Evolutionary conservation across 2,329 filamentous ascomycete species (phyloP), one percentile per base, ranked within the genome.

Genomic region (Penicillium vulpinum): DNA sequence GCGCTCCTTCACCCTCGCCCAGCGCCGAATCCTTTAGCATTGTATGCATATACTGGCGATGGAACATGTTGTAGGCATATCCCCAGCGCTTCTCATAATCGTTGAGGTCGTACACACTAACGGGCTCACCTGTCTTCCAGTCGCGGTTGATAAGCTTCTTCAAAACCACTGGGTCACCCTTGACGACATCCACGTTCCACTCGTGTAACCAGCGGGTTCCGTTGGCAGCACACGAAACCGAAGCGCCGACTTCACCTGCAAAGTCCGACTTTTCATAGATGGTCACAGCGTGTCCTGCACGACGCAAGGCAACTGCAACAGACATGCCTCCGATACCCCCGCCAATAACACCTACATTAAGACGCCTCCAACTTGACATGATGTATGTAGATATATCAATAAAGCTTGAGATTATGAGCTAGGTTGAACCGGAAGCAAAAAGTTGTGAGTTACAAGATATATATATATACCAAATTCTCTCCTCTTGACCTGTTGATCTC

Each of bases 201-300:
- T 88, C 85, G 59, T 88, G 82, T 8, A 90, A 75, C 86, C 86
- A 90, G 45, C 85, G 80, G 1, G 86, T 87, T 8, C 87, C 87
- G 64, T 90, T 90, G 10, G 87, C 86, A 1, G 87, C 87, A 64
- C 86, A 89, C 0, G 83, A 86, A 0, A 88, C 81, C 0, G 86
- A 88, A 0, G 85, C 85, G 13, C 87, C 87, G 0, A 88, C 86
- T 67, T 90, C 87, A 15, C 86, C 85, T 0, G 81, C 85, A 62
- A 85, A 89, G 69, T 89, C 85, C 33, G 81, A 79, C 36, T 82
- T 82, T 67, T 88, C 87, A 66, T 89, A 89, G 60, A 90, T 81
- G 21, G 83, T 87, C 2, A 84, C 81, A 5, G 73, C 69, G 67
- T 84, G 82, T 48, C 83, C 83, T 16, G 78, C 77, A 22, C 80